Percentiles rank a stretch among this genome's conserved stretches.
These are phyloP conservation scores for Sporothrix luriei DNA, from an alignment of 2,329 filamentous ascomycete genomes.

Conservation along the genomic window DNA sequence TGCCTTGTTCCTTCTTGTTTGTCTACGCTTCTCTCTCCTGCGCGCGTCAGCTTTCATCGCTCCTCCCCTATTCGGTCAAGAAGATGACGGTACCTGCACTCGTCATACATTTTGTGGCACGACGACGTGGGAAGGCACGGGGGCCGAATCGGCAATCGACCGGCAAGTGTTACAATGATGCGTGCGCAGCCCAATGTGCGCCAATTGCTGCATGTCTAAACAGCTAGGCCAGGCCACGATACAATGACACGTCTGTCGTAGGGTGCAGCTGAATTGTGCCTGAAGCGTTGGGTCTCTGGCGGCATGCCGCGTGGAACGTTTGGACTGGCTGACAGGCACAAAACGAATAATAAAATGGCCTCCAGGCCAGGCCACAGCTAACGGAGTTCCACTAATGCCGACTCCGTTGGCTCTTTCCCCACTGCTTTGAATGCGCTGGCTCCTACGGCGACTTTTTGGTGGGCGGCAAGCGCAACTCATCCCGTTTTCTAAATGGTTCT, in stretches of 20 bases:
- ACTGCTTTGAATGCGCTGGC: slow-evolving; percentile 10
- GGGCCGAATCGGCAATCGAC: background rate
- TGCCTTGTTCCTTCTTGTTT: background rate
- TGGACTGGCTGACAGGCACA: slow-evolving; percentile 22
- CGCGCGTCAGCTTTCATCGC: background rate
- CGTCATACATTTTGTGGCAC: slow-evolving; percentile 1
- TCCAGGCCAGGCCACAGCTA: background rate
- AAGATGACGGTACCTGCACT: too few relatives aligned
- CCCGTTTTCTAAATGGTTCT: background rate
- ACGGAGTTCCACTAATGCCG: slow-evolving; percentile 3
- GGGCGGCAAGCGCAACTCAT: slow-evolving; percentile 10
- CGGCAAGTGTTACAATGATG: background rate
- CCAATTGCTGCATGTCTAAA: background rate
- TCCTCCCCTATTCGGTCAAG: background rate
- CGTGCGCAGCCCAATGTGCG: slow-evolving; percentile 6
- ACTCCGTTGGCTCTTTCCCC: background rate
- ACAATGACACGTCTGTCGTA: too few relatives aligned
- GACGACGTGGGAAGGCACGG: slow-evolving; percentile 21
- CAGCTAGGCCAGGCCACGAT: too few relatives aligned
- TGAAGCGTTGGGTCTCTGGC: slow-evolving; percentile 27
- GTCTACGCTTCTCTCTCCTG: background rate
- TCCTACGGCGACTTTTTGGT: slow-evolving; percentile 15
- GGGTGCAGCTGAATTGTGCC: too few relatives aligned
- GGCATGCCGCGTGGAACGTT: slow-evolving; percentile 28
- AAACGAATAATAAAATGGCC: background rate